Evolutionary conservation across 106 monocot genomes (phyloP), one percentile per base, ranked within the genome.

Genomic region (Iris macrosiphon): DNA sequence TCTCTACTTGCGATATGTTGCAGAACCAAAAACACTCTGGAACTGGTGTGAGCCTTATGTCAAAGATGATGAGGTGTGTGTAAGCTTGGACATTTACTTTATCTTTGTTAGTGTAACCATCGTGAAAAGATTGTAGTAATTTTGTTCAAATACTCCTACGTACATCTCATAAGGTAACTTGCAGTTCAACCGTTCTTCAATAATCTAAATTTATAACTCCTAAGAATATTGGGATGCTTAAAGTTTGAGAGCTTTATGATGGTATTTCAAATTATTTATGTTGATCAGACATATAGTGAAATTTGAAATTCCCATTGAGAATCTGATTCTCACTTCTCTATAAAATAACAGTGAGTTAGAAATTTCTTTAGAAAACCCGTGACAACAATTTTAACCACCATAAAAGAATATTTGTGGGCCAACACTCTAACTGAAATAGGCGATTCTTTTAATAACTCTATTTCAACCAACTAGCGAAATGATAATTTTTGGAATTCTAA

Each of bases 11-110:
- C 70, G 93, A 6, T 84, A 84, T 67, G 67, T 75, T 68, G 93
- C 81, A 6, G 93, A 93, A 24, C 88, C 93, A 26, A 93, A 88
- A 63, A 84, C 81, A 39, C 61, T 93, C 32, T 93, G 93, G 93
- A 71, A 66, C 14, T 93, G 93, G 93, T 88, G 45, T 55, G 84
- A 88, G 40, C 84, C 83, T 63, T 93, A 84, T 51, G 46, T 93
- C 35, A 88, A 84, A 70, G 93, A 93, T 72, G 88, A 84, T 39
- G 93, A 93, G 80, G 93, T 93, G 75, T 62, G 33, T 33, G 50
- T 37, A 22, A 23, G 39, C 52, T 41, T 40, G 34, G 13, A 17
- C 31, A 42, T 3, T 31, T 52, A 17, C 28, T 21, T 8, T 18
- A 49, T 15, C 60, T 55, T n/a, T 46, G 9, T 27, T 28, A 7